Conservation (phyloP, 345 rosid genomes). For the Psidium friedrichsthalianum region DNA sequence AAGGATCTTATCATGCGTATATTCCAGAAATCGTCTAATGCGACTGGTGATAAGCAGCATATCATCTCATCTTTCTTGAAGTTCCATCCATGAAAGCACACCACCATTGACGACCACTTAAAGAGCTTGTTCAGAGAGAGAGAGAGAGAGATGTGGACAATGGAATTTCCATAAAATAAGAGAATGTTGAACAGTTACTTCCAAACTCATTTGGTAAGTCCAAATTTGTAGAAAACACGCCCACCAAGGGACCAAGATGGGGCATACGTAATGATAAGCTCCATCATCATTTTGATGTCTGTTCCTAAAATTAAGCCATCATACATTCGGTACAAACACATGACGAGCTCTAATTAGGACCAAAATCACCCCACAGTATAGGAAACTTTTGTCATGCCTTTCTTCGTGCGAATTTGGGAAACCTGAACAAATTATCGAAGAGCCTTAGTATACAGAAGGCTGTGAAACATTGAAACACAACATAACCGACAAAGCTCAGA, state of each 20-base stretch:
- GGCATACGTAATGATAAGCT: background rate
- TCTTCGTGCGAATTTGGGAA: slow-evolving; percentile 59
- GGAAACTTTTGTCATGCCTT: slow-evolving; percentile 61
- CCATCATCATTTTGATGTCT: background rate
- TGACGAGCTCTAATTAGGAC: background rate
- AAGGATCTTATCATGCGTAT: background rate
- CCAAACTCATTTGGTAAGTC: background rate
- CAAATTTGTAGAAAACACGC: background rate
- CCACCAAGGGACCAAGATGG: background rate
- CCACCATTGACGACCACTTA: background rate
- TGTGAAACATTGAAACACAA: background rate
- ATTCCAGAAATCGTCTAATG: background rate
- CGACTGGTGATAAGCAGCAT: background rate
- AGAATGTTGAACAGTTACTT: background rate
- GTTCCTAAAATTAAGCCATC: background rate
- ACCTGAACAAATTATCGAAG: slow-evolving; percentile 16
- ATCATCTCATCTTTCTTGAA: background rate
- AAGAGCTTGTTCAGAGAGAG: background rate
- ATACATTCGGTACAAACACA: background rate
- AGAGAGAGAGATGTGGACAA: background rate
- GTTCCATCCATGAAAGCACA: background rate
- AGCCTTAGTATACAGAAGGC: background rate
- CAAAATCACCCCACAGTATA: slow-evolving; percentile 28
- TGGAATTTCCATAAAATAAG: background rate
- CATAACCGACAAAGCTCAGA: background rate